Evolutionary conservation across 2,329 filamentous ascomycete species (phyloP), one percentile per base, ranked within the genome.

Genomic region (Fusarium albosuccineum): DNA sequence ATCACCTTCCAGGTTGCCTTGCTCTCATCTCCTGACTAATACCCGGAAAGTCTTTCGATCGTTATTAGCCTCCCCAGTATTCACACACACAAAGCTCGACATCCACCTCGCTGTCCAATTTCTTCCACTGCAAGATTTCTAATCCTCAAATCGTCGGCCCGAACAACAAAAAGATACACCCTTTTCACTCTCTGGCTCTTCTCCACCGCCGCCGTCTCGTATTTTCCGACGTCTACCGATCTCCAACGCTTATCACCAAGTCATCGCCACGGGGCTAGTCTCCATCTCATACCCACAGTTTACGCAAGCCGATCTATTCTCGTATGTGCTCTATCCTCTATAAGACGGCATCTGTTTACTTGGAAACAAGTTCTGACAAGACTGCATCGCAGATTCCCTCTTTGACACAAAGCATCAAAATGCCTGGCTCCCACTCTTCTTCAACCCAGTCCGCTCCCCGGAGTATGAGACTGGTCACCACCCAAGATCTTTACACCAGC

Each of bases 401-500:
- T 48, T 37, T 14, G 17, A 34, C 30, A 39, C 44, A 40, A 45
- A 10, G 53, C 16, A 45, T 51, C 69, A 77, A 67, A 37, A 81
- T 80, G 78, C 76, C 78, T 61, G 69, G 71, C 58, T 65, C 76
- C 64, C 78, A 77, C 64, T 65, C 77, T 68, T 78, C 80, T 57
- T 78, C 84, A 57, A 80, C 86, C 73, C 79, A 83, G 66, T 78
- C 82, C 48, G 77, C 81, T 42, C 82, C 82, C 72, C 81, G 82
- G 68, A 80, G 75, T 57, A 78, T 83, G 59, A 79, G 80, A 62
- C 72, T 84, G 55, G 75, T 82, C 70, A 82, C 81, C 44, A 74
- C 76, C 1, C 82, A 86, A 59, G 86, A 88, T 60, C 78, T 87
- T 36, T 85, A 85, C 71, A 81, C 82, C 67, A 86, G 82, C 74